Evolutionary conservation across 1,139 yeast species (phyloP), one percentile per base, ranked within the genome.

Genomic region (Nakaseomyces uthaithaninus): DNA sequence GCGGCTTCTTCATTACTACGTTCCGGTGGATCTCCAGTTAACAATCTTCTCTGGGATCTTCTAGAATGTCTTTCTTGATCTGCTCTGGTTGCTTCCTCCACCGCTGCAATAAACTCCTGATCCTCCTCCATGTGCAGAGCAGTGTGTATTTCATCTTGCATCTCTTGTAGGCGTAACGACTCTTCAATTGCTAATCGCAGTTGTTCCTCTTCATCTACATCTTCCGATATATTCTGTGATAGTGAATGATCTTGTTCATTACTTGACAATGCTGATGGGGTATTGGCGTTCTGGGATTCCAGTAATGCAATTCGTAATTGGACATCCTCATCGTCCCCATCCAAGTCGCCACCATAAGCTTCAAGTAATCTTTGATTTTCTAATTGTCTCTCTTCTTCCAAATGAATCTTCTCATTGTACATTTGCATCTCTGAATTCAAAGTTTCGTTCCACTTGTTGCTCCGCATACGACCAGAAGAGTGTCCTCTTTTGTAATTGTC

Each of bases 151-250:
- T 48, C 27, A 24, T 15, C 18, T n/a, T 33, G 36, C 11, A 26
- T 6, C n/a, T 68, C 22, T 71, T 54, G 52, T 68, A 75, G 35
- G 69, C 80, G 39, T 67, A 73, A 41, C 12, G 57, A 52, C 36
- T 52, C 61, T 38, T 45, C 56, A 18, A 56, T 41, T 1, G 53
- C 60, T 28, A 50, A 38, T 25, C 45, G 28, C 11, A 56, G 38
- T 15, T 49, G 50, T 17, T 49, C 54, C 18, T 56, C 58, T 28
- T 42, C 45, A 10, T 44, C 49, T 4, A 19, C 35, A 15, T 40
- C 45, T 15, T 20, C 23, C 17, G 16, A 28, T 11, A 27, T 27
- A 14, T 27, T 38, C 15, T 39, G 27, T 14, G 28, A 22, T 23
- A 18, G 27, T 38, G 22, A 36, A 41, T 49, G 25, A 40, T 45